Conservation (phyloP, 2,329 filamentous ascomycete genomes). For the Alternaria panax region DNA sequence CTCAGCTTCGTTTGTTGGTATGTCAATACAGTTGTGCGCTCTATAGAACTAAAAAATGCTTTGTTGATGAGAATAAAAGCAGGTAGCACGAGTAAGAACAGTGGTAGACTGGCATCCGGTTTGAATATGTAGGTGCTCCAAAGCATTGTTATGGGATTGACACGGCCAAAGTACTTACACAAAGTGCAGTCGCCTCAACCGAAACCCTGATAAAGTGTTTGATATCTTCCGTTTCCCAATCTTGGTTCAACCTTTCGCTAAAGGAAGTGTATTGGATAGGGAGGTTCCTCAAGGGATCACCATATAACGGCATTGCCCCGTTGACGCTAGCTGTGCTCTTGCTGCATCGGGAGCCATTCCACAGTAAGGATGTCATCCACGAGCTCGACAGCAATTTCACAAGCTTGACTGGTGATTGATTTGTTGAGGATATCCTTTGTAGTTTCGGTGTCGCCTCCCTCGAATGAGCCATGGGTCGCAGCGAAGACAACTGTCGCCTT, state of each 20-base stretch:
- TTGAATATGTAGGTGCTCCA: not conserved
- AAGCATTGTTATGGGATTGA: not conserved
- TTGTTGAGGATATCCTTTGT: not conserved
- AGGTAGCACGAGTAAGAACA: not conserved
- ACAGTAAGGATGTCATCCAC: not conserved
- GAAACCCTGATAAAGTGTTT: not conserved
- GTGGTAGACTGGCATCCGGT: not conserved
- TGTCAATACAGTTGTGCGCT: not conserved
- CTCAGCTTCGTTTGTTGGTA: not conserved
- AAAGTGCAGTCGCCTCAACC: not conserved
- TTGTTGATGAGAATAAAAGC: not conserved
- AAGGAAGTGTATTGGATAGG: not conserved
- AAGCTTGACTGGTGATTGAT: not conserved
- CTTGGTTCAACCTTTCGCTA: not conserved
- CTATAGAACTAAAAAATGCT: not conserved
- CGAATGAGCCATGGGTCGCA: not conserved
- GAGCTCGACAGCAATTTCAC: not conserved
- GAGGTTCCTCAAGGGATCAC: not conserved
- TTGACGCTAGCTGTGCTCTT: not conserved
- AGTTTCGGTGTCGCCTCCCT: not conserved
- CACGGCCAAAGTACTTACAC: not conserved
- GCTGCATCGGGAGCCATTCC: not conserved
- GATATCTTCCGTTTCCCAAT: not conserved
- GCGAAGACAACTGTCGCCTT: not conserved
- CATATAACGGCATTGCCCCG: not conserved